Base-by-base conservation (phyloP, 495 filamentous ascomycete genomes). In the Schizothecium vesticola region DNA sequence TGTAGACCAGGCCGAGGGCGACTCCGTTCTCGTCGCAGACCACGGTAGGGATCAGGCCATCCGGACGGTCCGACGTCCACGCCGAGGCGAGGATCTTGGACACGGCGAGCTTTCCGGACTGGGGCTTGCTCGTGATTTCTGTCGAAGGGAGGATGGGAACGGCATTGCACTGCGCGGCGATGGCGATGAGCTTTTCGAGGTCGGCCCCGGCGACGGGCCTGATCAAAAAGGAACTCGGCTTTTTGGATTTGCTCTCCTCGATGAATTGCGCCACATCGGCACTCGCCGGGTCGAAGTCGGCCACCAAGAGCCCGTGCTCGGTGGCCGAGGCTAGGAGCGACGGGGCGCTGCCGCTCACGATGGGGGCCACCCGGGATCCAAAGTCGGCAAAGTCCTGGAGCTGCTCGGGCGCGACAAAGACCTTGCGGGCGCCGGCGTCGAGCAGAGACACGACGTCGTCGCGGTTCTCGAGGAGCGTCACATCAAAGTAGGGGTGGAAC, bases 1-100 rank as follows among this genome's bases (percentile, higher is more conserved):
- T 97, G 83, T 97, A 99, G 3, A 98, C 95, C 66, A 98, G 75
- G 0, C 95, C 95, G 16, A 99, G 82, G 23, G 91, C 92, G 2
- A 89, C 79, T 0, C 93, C 95, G n/a, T 89, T 81, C 79, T 97
- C 93, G 77, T 98, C 92, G 19, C 89, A 90, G 3, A 99, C 95
- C 7, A 96, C 82, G 0, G 95, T 98, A 2, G 94, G 90, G 68
- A 94, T 86, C 10, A 99, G 80, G 7, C 91, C 89, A 75, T 97
- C 96, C n/a, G 84, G 73, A 36, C 93, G 84, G 75, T 98, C 94
- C n/a, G 90, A 91, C 22, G 84, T 87, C 72, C 91, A 89, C 16
- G 85, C 82, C 0, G 86, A 81, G 31, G 91, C 87, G 33, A 98
- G 81, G 28, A 97, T 78, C 61, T 84, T 86, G 23, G 89, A 86